Conservation (phyloP, 2,329 filamentous ascomycete species). For the Cordyceps cateniannulata region DNA sequence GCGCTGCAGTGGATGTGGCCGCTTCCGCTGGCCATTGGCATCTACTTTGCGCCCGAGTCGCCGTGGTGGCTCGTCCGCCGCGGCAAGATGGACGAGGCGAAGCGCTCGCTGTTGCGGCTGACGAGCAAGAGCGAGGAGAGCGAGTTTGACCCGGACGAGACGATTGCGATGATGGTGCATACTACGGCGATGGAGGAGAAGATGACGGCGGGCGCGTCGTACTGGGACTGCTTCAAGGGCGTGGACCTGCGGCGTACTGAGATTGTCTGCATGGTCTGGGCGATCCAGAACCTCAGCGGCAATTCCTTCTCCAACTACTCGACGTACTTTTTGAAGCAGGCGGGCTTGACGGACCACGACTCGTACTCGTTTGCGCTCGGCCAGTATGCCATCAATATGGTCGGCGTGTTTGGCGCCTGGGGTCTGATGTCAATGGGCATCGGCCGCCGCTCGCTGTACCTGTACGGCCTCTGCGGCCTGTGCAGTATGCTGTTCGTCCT, state of each 20-base stretch:
- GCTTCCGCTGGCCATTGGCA: conserved; percentile 56
- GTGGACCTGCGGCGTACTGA: conserved; percentile 71
- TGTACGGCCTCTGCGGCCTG: conserved; percentile 68
- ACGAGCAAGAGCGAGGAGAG: conserved; percentile 58
- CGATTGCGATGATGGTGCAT: conserved; percentile 86
- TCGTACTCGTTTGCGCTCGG: conserved; percentile 58
- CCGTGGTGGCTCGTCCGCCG: conserved; percentile 72
- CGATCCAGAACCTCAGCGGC: conserved; percentile 57
- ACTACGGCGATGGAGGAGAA: conserved; percentile 74
- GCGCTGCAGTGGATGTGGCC: conserved; percentile 77
- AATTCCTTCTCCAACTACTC: conserved; percentile 61
- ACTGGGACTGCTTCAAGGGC: conserved; percentile 79
- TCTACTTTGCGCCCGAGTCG: conserved; percentile 63
- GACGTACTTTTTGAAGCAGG: conserved; percentile 56
- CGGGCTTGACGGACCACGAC: conserved; percentile 44
- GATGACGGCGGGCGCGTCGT: conserved; percentile 67
- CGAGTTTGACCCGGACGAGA: conserved; percentile 75
- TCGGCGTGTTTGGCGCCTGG: conserved; percentile 77
- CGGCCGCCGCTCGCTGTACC: conserved; percentile 69
- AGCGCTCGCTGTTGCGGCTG: conserved; percentile 57
- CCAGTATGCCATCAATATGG: conserved; percentile 67
- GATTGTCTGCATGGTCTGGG: conserved; percentile 59
- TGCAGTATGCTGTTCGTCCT: conserved; percentile 74
- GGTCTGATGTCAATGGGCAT: conserved; percentile 68
- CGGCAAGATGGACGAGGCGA: conserved; percentile 58